Evolutionary conservation across 176 grass and related monocot species (phyloP), one percentile per base, ranked within the genome.

Genomic region (Bolboschoenus planiculmis): DNA sequence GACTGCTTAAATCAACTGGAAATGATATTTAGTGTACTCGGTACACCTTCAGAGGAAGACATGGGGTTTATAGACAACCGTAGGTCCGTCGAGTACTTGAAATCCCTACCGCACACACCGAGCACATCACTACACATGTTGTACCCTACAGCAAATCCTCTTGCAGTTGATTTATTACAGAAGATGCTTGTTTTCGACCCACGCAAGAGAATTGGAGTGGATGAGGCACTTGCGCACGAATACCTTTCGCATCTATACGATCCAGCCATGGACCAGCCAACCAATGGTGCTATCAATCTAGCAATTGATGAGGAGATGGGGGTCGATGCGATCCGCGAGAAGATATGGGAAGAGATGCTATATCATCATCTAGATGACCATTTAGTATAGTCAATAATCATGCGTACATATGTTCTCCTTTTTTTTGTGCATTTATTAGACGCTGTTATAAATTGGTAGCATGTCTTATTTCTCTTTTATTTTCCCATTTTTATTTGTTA

Each of bases 161-260:
- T 79, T 30, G 86, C 86, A 8, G 67, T 87, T 46, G 86, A 87
- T 40, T 59, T 87, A 20, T 61, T 87, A 47, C 67, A 87, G 43
- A 64, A 53, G 31, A 87, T 87, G 86, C 80, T 87, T 14, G 43
- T 83, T 39, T 87, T 87, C 40, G 86, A 87, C 42, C 86, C 86
- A 10, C 59, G 60, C 30, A 83, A 87, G 58, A 66, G 86, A 56
- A 87, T 87, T 78, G 76, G 56, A 10, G 86, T 87, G 4, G 60
- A 57, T 13, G 86, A 83, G 56, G 86, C 86, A 24, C 5, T 87
- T 30, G 18, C 11, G 15, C 86, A 87, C 23, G 80, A 80, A 13
- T 87, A 87, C 29, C 65, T 87, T 79, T 54, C 70, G 4, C 68
- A 79, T 13, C 57, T 87, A n/a, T 78, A 78, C 55, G 86, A 87